These are phyloP conservation scores for Megacollybia platyphylla DNA, from an alignment of 1,284 basidiomycete genomes.

Conservation along the genomic window DNA sequence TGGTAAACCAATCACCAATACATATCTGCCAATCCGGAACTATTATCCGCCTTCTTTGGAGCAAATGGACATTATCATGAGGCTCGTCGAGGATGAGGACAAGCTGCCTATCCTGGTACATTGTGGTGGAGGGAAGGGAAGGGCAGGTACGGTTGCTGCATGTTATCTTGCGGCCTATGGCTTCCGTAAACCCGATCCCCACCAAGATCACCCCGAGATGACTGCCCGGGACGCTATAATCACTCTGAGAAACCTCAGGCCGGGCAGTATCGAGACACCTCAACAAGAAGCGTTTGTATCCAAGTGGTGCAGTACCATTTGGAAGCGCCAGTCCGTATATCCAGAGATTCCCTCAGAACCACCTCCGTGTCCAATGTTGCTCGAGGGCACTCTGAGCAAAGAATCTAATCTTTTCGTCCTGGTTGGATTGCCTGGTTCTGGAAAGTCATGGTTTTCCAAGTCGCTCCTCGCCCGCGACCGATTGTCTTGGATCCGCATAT, in stretches of 20 bases:
- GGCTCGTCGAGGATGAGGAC: conserved; percentile 26
- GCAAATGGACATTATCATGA: conserved; percentile 44
- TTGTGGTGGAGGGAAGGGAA: conserved; percentile 51
- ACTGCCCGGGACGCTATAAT: conserved; percentile 34
- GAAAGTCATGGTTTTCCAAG: conserved; percentile 43
- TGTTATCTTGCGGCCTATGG: conserved; percentile 48
- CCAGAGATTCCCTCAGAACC: conserved; percentile 36
- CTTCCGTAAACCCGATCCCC: conserved; percentile 23
- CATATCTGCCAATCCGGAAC: conserved; percentile 43
- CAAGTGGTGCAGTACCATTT: conserved; percentile 43
- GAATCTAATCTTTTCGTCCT: conserved; percentile 32
- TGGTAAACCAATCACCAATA: conserved; percentile 30
- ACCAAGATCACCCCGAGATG: conserved; percentile 30
- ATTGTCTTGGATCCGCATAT: conserved; percentile 28
- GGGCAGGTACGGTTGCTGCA: conserved; percentile 48
- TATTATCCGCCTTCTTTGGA: conserved; percentile 41
- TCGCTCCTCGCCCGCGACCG: conserved; percentile 31
- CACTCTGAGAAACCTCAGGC: conserved; percentile 31
- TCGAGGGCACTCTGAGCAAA: conserved; percentile 24
- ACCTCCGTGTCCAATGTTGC: conserved; percentile 26
- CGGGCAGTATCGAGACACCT: conserved; percentile 41
- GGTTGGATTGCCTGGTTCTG: conserved; percentile 47
- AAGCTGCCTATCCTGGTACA: conserved; percentile 42
- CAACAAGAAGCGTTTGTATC: conserved; percentile 43
- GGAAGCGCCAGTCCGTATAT: conserved; percentile 40